Base-by-base conservation (phyloP, 2,329 filamentous ascomycete genomes). In the Botrytis galanthina region DNA sequence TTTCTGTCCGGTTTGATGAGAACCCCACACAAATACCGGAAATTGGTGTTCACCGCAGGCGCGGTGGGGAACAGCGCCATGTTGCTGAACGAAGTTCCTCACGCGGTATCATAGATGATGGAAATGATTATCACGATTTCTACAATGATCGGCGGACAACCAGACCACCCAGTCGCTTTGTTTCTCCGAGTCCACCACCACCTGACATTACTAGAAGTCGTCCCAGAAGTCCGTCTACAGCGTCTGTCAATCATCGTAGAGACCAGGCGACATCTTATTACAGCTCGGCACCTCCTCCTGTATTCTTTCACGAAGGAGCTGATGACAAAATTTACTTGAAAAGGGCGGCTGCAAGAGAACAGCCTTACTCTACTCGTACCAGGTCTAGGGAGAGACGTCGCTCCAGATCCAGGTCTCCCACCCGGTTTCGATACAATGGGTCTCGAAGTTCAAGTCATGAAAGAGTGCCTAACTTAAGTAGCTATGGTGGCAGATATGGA, bases 1-100 rank as follows among this genome's bases (percentile, higher is more conserved):
- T 70, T 16, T 51, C 67, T 1, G 67, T 70, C 4, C 67, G 67
- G n/a, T 70, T 70, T 60, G 37, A 70, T 35, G 48, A 70, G 57
- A 60, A 10, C 51, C 35, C 29, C 51, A 44, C 51, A 26, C 35
- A 35, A 32, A 70, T 70, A 54, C 67, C 67, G 32, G n/a, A 44
- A 12, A 35, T 70, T 44, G 67, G 67, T 10, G 18, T 32, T 70
- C 37, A 32, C 37, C 54, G 29, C 14, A 12, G 51, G 4, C 51
- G 29, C 18, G 20, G n/a, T 59, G n/a, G 35, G 32, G 51, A 60
- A 32, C n/a, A 57, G n/a, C 39, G 29, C 39, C n/a, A 44, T 60
- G 37, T 16, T 42, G 51, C 37, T 32, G 51, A 14, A 32, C 22
- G 9, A 32, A 12, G n/a, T 44, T 22, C 29, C 29, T n/a, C 51